Conservation (phyloP, 78 protist genomes). For the Dictyostelium purpureum region DNA sequence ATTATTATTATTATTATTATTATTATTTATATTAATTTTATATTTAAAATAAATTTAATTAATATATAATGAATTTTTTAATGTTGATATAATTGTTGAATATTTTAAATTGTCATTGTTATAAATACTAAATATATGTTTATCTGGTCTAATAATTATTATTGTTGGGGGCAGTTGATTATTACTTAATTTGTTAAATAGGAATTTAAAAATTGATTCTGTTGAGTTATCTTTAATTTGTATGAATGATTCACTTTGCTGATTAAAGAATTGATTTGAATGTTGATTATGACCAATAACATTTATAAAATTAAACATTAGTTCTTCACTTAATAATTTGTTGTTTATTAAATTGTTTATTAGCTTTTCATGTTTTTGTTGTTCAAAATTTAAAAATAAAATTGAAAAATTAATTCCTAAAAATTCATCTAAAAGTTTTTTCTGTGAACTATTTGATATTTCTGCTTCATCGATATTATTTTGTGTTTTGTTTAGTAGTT, state of each 20-base stretch:
- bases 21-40: neutral
- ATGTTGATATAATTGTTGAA: neutral
- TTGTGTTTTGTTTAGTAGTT: neutral
- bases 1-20: neutral
- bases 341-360: too few relatives aligned
- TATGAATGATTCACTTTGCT: neutral
- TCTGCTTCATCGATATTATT: neutral
- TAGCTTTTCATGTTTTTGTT: neutral
- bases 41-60: neutral
- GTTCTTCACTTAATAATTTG: too few relatives aligned
- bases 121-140: constrained; percentile 18
- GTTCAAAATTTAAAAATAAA: constrained; percentile 1
- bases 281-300: neutral
- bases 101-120: neutral
- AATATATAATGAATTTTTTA: neutral
- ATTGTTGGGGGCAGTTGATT: neutral
- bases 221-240: neutral
- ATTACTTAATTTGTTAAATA: neutral
- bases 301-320: constrained; percentile 1
- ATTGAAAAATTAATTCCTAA: constrained; percentile 17
- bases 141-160: constrained; percentile 34
- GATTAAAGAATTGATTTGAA: neutral
- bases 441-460: neutral
- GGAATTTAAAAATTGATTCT: neutral
- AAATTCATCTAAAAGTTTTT: neutral